A percentile compares a stretch with the other conserved stretches of the same genome.
These are phyloP conservation scores for Colletotrichum orbiculare DNA, from an alignment of 2,329 filamentous ascomycete genomes.

Conservation along the genomic window DNA sequence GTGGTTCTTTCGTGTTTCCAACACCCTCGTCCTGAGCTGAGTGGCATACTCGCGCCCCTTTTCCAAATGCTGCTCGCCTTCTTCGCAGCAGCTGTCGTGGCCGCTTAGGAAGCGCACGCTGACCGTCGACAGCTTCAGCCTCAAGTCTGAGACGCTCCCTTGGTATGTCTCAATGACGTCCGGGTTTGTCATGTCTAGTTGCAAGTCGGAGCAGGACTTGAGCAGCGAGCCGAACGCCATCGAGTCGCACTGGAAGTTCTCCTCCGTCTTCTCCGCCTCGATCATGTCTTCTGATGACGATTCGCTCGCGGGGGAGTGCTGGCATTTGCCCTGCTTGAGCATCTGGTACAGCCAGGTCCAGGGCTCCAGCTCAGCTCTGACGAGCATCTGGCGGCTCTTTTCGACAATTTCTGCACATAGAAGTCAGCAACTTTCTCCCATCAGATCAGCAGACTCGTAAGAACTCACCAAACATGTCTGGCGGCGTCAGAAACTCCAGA, in stretches of 20 bases:
- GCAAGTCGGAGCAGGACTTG: neutral
- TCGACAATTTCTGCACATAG: no score
- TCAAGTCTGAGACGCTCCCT: neutral
- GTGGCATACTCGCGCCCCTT: neutral
- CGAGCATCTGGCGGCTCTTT: no score
- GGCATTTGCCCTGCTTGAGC: no score
- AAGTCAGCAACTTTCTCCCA: no score
- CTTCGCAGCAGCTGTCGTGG: neutral
- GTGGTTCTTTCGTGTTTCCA: neutral
- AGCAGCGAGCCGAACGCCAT: neutral
- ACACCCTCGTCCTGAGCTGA: neutral
- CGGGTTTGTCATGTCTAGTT: neutral
- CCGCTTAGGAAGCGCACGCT: no score
- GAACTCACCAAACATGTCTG: no score
- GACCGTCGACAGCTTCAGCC: neutral
- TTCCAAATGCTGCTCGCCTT: neutral
- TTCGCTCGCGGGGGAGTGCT: no score
- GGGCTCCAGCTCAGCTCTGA: no score
- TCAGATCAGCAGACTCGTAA: no score
- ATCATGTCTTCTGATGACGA: no score
- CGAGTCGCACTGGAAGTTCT: neutral
- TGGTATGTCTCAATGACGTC: neutral
- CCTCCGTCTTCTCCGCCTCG: neutral
- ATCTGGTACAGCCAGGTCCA: no score
- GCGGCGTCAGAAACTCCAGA: no score